Conservation (phyloP, 768 basidiomycete genomes). For the Scleroderma bovista region DNA sequence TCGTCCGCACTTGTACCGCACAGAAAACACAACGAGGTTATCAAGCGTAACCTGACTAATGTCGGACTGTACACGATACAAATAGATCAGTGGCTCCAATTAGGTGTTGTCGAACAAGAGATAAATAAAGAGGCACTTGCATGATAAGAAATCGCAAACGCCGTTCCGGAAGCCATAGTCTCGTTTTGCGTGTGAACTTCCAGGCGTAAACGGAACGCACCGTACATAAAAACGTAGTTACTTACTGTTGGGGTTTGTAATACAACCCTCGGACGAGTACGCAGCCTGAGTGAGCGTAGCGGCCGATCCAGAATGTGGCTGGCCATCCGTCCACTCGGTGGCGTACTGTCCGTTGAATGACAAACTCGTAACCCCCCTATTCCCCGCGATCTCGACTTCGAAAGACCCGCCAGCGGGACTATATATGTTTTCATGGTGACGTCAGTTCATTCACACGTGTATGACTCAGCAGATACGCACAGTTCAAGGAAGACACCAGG, state of each 20-base stretch:
- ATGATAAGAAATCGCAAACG: conserved; percentile 50
- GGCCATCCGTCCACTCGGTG: conserved; percentile 44
- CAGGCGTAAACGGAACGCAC: too few species aligned
- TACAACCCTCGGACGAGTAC: conserved; percentile 26
- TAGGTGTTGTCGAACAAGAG: neutral
- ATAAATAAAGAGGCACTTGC: conserved; percentile 20
- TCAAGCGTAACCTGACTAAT: conserved; percentile 41
- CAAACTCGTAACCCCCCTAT: conserved; percentile 44
- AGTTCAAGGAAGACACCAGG: conserved; percentile 39
- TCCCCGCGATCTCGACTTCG: conserved; percentile 44
- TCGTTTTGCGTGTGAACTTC: conserved; percentile 51
- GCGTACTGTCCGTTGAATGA: conserved; percentile 36
- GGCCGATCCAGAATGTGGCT: conserved; percentile 33
- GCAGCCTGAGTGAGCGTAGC: neutral
- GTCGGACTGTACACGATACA: conserved; percentile 33
- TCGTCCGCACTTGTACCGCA: conserved; percentile 42
- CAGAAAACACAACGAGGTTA: conserved; percentile 34
- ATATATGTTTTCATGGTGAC: neutral
- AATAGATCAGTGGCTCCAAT: neutral
- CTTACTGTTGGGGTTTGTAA: conserved; percentile 45
- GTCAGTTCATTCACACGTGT: neutral
- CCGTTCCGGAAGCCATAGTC: conserved; percentile 47
- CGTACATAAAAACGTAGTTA: conserved; percentile 13
- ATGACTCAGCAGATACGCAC: conserved; percentile 17
- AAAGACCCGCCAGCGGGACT: conserved; percentile 47